Evolutionary conservation across 192 early-diverging fungal species (phyloP), one percentile per base, ranked within the genome.

Genomic region (Lobosporangium transversale): DNA sequence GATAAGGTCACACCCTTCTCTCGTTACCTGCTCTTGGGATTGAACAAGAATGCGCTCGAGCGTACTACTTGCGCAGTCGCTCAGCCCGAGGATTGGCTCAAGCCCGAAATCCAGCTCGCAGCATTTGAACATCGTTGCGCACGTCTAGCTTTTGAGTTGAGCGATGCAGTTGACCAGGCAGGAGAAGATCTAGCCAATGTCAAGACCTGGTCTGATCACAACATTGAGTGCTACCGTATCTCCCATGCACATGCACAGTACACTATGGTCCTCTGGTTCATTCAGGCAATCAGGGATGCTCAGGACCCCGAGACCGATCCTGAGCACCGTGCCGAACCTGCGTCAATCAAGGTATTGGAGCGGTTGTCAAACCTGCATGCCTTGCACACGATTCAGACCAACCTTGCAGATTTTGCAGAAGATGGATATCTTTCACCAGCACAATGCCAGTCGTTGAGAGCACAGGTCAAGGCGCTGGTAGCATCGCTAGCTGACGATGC

Each of bases 401-500:
- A 68, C 32, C 33, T 79, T n/a, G 78, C 76, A 0, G 78, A 82
- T 42, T 79, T 82, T 31, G 44, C 50, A 20, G 76, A 74, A 47
- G 68, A 79, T 37, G 78, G 64, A 0, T 82, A 82, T 44, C 51
- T 82, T 6, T 52, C 36, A 2, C 60, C 66, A 2, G 33, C 45
- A 9, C 70, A 79, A 29, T 68, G 63, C 26, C 62, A 58, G 24
- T 69, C 65, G 1, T 53, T 82, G 29, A 58, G 66, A n/a, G 36
- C 40, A 0, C 66, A 73, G 36, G 69, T 80, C 48, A 80, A 80
- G 70, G 26, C 29, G 4, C 30, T 85, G 36, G 75, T 81, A 17
- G 68, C 69, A 0, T 82, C 85, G 1, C 66, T 94, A 2, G 83
- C 93, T 8, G 87, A 87, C 43, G 85, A 94, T 58, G 91, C 90